Percentiles rank a stretch among this genome's conserved stretches.
phyloP scores from a whole-genome alignment of 352 stramenopile species.

The Aphanomyces invadans region DNA sequence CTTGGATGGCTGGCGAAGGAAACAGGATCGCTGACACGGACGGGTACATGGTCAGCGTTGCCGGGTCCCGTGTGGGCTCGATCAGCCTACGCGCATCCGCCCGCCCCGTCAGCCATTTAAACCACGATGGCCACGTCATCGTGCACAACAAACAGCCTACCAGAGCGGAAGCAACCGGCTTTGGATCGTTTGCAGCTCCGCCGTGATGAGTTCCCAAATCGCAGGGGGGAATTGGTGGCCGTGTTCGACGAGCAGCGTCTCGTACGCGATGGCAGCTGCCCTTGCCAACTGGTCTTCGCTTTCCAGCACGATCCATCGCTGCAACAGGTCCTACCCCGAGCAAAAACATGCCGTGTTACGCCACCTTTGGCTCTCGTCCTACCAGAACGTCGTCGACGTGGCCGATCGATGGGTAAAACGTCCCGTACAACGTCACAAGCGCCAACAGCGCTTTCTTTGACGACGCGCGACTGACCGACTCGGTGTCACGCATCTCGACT shows the following conservation, averaged over 20 bases:
- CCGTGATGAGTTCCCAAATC: constrained; percentile 12
- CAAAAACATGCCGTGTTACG: no score
- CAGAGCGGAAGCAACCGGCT: constrained; percentile 52
- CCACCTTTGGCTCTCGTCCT: no score
- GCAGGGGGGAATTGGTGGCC: constrained; percentile 57
- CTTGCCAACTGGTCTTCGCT: constrained; percentile 39
- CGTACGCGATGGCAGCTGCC: constrained; percentile 45
- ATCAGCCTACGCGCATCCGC: no score
- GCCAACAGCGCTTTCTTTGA: constrained; percentile 20
- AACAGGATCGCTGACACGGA: background rate
- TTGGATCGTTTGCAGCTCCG: constrained; percentile 53
- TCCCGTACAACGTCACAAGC: constrained; percentile 15
- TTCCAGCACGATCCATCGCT: no score
- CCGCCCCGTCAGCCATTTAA: no score
- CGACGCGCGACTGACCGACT: constrained; percentile 27
- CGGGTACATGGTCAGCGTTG: constrained; percentile 11
- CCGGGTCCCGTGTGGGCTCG: background rate
- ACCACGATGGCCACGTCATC: constrained; percentile 1
- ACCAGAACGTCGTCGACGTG: constrained; percentile 20
- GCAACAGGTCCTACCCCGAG: no score
- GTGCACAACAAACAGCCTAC: background rate
- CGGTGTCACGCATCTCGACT: constrained; percentile 2
- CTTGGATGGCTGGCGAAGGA: constrained; percentile 27
- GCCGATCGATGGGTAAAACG: constrained; percentile 5
- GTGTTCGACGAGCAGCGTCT: constrained; percentile 60